Percentiles rank a stretch among this genome's conserved stretches.
Conservation (phyloP, 371 early-diverging fungal genomes). For the Actinomortierella ambigua region DNA sequence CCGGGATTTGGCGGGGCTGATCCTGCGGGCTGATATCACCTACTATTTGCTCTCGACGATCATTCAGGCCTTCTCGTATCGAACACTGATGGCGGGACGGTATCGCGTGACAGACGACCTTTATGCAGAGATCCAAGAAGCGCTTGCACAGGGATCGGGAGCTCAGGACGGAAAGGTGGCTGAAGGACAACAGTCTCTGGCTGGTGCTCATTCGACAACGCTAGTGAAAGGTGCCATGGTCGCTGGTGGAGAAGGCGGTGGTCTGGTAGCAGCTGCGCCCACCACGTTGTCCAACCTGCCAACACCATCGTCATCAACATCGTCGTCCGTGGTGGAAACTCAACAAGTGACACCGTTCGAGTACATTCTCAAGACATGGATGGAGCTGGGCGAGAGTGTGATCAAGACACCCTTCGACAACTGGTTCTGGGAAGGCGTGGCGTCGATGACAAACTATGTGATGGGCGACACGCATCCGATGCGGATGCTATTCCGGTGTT, state of each 20-base stretch:
- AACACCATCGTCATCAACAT: too few species aligned
- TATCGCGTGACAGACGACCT: constrained; percentile 18
- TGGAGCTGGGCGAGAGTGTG: constrained; percentile 27
- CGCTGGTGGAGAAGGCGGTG: too few species aligned
- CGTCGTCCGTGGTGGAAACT: too few species aligned
- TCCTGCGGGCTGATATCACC: constrained; percentile 32
- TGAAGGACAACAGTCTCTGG: too few species aligned
- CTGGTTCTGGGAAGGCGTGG: constrained; percentile 28
- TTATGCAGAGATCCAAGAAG: constrained; percentile 9
- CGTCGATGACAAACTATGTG: constrained; percentile 26
- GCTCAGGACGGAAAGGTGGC: too few species aligned
- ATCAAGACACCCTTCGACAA: constrained; percentile 22
- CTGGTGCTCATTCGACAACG: too few species aligned
- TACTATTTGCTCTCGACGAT: constrained; percentile 19
- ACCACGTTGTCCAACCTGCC: too few species aligned
- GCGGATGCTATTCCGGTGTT: constrained; percentile 18
- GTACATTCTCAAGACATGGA: constrained; percentile 36
- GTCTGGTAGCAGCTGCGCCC: too few species aligned
- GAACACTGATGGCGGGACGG: constrained; percentile 15
- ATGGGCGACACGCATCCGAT: constrained; percentile 8
- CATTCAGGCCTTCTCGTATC: constrained; percentile 20
- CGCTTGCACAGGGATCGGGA: constrained; percentile 1
- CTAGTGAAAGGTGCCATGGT: too few species aligned
- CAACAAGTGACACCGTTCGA: constrained; percentile 5
- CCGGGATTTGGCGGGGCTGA: constrained; percentile 18